Evolutionary conservation across 768 basidiomycete species (phyloP).

Genomic region (Boletellus emodensis): DNA sequence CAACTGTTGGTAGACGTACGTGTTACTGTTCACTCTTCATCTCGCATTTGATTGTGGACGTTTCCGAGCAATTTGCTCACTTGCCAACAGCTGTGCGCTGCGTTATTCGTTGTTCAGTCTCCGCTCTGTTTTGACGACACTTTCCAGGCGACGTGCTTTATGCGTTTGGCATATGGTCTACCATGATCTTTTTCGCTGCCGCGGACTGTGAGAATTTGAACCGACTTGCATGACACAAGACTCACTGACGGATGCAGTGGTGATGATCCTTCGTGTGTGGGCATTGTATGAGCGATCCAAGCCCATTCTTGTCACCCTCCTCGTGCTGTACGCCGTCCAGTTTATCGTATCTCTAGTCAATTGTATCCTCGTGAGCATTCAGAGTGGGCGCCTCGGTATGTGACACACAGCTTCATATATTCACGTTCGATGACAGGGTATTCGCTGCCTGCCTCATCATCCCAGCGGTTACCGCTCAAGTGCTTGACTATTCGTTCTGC

Average conservation of each 20-base stretch:
- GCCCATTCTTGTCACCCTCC: background rate
- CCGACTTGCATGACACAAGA: too few relatives aligned
- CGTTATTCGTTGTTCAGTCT: too few relatives aligned
- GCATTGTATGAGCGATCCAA: background rate
- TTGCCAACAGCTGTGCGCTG: too few relatives aligned
- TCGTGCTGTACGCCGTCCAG: background rate
- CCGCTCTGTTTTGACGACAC: too few relatives aligned
- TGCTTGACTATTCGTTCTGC: background rate
- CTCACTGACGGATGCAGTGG: background rate
- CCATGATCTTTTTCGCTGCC: too few relatives aligned
- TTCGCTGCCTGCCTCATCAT: background rate
- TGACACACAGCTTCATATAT: background rate
- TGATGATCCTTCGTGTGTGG: conserved; percentile 2
- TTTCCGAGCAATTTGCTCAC: too few relatives aligned
- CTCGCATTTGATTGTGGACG: too few relatives aligned
- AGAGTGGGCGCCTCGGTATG: background rate
- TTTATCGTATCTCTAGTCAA: background rate
- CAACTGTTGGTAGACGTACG: too few relatives aligned
- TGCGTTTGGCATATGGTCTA: too few relatives aligned
- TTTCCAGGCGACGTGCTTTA: too few relatives aligned
- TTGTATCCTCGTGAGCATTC: background rate
- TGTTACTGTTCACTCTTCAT: too few relatives aligned
- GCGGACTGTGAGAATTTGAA: too few relatives aligned
- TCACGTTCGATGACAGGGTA: background rate
- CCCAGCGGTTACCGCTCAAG: background rate